phyloP scores from a whole-genome alignment of 176 grass and related monocot genomes.

The Coix lacrymajobi region DNA sequence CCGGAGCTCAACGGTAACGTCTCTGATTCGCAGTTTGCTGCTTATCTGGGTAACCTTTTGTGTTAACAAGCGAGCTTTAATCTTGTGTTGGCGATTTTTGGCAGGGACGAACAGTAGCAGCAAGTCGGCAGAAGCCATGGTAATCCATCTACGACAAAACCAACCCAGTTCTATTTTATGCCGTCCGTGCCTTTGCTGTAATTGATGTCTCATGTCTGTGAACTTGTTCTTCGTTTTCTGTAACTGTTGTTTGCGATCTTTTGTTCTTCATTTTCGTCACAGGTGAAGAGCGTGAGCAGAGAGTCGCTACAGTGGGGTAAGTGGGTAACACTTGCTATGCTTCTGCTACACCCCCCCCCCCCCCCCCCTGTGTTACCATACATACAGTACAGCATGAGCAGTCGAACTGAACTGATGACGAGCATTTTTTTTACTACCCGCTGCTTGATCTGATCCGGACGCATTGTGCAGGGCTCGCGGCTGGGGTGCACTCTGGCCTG shows the following conservation, averaged over 20 bases:
- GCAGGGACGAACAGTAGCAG: slow-evolving; percentile 50
- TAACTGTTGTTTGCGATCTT: not conserved
- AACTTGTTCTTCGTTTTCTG: not conserved
- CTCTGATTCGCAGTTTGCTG: not conserved
- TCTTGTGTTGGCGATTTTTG: not conserved
- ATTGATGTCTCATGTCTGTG: not conserved
- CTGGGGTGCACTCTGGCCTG: slow-evolving; percentile 79
- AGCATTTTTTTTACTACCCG: not conserved
- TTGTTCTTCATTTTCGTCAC: slow-evolving; percentile 2
- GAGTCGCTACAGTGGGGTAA: slow-evolving; percentile 94
- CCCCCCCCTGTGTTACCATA: not conserved
- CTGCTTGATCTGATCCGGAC: no score
- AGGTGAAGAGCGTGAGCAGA: slow-evolving; percentile 75
- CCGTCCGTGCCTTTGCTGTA: not conserved
- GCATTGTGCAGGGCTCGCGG: slow-evolving; percentile 55
- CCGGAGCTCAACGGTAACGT: slow-evolving; percentile 33
- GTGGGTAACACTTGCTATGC: slow-evolving; percentile 11
- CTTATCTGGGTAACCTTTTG: not conserved
- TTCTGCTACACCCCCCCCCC: no score
- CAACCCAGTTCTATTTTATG: not conserved
- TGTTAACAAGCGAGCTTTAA: not conserved
- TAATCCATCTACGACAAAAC: not conserved
- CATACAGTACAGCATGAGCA: not conserved
- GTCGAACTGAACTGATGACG: not conserved
- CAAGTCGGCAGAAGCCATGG: slow-evolving; percentile 80